Conservation (phyloP, 345 rosid genomes). For the Brassica rapa region DNA sequence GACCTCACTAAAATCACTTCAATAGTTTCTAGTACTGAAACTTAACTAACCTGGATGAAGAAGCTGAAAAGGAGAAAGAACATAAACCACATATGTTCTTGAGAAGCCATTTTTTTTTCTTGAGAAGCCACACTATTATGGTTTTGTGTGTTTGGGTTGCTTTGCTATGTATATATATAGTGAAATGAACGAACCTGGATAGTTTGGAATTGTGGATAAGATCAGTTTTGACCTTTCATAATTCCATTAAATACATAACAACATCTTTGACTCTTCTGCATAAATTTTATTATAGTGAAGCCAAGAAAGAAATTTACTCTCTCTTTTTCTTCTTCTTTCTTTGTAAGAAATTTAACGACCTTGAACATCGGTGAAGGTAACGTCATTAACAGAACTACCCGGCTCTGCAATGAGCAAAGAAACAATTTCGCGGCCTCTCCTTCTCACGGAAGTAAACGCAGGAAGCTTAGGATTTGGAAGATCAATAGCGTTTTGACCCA, state of each 20-base stretch:
- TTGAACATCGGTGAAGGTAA: constrained; percentile 38
- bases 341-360: constrained; percentile 36
- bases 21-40: neutral
- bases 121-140: neutral
- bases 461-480: constrained; percentile 55
- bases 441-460: constrained; percentile 41
- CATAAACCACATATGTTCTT: neutral
- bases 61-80: neutral
- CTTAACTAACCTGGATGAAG: constrained; percentile 19
- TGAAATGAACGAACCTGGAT: neutral
- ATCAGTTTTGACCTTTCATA: neutral
- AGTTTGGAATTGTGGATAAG: neutral
- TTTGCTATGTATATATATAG: neutral
- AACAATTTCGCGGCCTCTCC: neutral
- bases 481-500: constrained; percentile 35
- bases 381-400: constrained; percentile 36
- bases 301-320: too few species aligned
- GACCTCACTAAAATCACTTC: neutral
- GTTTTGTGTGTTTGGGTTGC: neutral
- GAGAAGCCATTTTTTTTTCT: neutral
- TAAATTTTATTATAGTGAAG: too few species aligned
- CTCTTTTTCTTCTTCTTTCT: too few species aligned
- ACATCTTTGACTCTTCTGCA: constrained; percentile 10
- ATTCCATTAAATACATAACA: constrained; percentile 6
- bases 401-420: constrained; percentile 16